These are phyloP conservation scores for Haberlea rhodopensis DNA, from an alignment of 257 asterid species.

Conservation along the genomic window DNA sequence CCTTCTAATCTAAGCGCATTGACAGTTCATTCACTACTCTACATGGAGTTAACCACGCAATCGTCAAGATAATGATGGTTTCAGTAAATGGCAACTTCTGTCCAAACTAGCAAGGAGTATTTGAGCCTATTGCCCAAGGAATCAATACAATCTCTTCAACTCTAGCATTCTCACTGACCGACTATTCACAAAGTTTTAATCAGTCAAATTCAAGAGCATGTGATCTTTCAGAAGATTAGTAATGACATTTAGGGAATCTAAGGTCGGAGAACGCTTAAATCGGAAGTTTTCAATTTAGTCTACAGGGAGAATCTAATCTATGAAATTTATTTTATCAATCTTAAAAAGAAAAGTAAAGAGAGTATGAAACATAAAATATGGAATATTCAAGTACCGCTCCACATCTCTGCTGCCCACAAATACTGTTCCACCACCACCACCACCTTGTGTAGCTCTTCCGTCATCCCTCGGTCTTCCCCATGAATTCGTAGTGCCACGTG, in stretches of 20 bases:
- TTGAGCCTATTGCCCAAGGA: no score
- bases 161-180: neutral
- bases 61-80: neutral
- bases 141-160: no score
- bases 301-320: neutral
- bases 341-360: neutral
- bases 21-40: neutral
- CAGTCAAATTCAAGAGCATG: neutral
- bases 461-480: slow-evolving; percentile 62
- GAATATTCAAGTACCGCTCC: slow-evolving; percentile 55
- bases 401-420: slow-evolving; percentile 64
- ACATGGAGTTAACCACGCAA: neutral
- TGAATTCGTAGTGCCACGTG: slow-evolving; percentile 72
- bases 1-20: neutral
- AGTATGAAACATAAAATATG: slow-evolving; percentile 9
- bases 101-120: no score
- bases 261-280: neutral
- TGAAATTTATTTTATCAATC: neutral
- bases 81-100: neutral
- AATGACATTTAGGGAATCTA: neutral
- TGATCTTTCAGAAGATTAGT: neutral
- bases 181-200: neutral
- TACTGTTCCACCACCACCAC: slow-evolving; percentile 83
- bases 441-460: slow-evolving; percentile 68
- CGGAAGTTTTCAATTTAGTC: neutral